These are phyloP conservation scores for Nicotiana noctiflora DNA, from an alignment of 257 asterid genomes.

Conservation along the genomic window DNA sequence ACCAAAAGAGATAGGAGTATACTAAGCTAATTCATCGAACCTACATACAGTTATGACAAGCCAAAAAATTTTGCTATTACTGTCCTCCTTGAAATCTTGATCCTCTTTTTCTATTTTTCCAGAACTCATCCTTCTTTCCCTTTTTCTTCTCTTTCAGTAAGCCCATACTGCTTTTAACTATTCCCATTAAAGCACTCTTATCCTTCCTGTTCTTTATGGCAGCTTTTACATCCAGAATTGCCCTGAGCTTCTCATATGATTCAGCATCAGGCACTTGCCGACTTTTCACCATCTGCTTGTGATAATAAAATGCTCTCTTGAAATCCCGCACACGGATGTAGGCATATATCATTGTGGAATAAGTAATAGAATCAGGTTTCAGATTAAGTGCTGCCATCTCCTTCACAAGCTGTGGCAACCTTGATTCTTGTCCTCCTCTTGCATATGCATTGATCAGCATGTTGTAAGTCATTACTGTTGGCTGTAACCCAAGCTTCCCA, in stretches of 20 bases:
- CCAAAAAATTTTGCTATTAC: constrained; percentile 2
- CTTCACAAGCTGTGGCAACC: constrained; percentile 73
- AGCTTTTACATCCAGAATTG: constrained; percentile 68
- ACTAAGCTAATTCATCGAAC: background rate
- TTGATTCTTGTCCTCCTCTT: constrained; percentile 79
- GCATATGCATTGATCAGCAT: constrained; percentile 91
- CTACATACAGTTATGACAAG: background rate
- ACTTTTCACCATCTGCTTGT: constrained; percentile 79
- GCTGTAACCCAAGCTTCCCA: constrained; percentile 71
- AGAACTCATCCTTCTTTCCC: constrained; percentile 83
- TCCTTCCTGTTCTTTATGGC: constrained; percentile 71
- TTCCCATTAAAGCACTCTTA: constrained; percentile 83
- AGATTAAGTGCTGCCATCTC: constrained; percentile 78
- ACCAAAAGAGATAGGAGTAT: background rate
- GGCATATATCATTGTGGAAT: constrained; percentile 86
- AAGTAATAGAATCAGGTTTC: constrained; percentile 83
- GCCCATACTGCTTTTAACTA: constrained; percentile 63
- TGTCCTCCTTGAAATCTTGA: constrained; percentile 19
- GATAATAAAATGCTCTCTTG: constrained; percentile 83
- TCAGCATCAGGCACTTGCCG: constrained; percentile 74
- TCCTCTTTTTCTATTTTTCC: constrained; percentile 57
- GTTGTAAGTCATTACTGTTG: constrained; percentile 88
- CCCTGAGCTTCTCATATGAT: constrained; percentile 76
- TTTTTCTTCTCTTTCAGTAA: constrained; percentile 60
- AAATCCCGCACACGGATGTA: constrained; percentile 85